Percentiles rank a stretch among this genome's conserved stretches.
phyloP scores from a whole-genome alignment of 805 yeast genomes.

The Ogataea angusta region DNA sequence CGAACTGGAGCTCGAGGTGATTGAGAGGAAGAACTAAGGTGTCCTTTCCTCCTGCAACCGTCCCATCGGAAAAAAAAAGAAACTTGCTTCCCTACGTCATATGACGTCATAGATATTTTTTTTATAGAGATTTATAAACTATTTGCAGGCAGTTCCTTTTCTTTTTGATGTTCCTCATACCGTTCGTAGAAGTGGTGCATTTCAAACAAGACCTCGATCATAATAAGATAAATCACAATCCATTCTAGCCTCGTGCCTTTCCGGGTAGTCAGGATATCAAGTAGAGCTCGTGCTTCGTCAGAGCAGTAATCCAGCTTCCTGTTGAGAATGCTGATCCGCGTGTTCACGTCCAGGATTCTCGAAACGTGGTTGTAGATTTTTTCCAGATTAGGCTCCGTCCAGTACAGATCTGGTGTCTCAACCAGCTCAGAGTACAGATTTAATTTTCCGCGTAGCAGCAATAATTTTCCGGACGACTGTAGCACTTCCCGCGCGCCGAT shows the following conservation, averaged over 20 bases:
- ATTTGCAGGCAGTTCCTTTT: conserved; percentile 4
- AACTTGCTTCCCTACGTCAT: conserved; percentile 2
- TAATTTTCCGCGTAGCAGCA: conserved; percentile 75
- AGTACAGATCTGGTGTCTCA: conserved; percentile 89
- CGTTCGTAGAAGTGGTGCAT: conserved; percentile 68
- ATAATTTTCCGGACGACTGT: conserved; percentile 67
- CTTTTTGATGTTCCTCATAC: conserved; percentile 24
- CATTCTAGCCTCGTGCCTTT: conserved; percentile 78
- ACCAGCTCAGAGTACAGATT: conserved; percentile 84
- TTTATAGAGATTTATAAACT: conserved; percentile 8
- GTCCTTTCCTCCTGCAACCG: conserved; percentile 1
- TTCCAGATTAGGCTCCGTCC: conserved; percentile 89
- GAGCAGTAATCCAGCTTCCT: conserved; percentile 86
- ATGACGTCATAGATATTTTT: conserved; percentile 2
- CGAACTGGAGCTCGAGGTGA: conserved; percentile 34
- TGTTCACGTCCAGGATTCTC: conserved; percentile 66
- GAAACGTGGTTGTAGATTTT: conserved; percentile 70
- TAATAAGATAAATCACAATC: conserved; percentile 79
- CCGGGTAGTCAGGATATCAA: conserved; percentile 71
- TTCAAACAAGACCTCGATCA: conserved; percentile 85
- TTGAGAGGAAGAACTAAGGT: conserved; percentile 15
- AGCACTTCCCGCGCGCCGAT: conserved; percentile 61
- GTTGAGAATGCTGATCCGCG: conserved; percentile 76
- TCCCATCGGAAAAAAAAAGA: neutral
- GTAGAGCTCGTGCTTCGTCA: conserved; percentile 77